Percentiles rank a stretch among this genome's conserved stretches.
Conservation (phyloP, 495 filamentous ascomycete genomes). For the Penicillium simplicissimum region DNA sequence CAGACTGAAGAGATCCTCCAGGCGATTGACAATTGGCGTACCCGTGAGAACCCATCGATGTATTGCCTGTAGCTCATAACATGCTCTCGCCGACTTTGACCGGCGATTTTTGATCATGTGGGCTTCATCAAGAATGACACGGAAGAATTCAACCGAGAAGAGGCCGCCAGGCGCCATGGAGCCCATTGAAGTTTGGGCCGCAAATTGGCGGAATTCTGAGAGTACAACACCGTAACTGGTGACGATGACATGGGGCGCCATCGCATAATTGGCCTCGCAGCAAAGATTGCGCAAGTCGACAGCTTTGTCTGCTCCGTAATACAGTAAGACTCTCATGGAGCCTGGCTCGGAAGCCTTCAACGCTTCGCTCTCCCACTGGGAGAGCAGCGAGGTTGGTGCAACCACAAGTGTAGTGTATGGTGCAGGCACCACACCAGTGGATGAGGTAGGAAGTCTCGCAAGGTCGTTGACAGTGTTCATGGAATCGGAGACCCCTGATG, state of each 20-base stretch:
- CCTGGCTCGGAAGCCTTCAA: constrained; percentile 81
- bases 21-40: constrained; percentile 93
- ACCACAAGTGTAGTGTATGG: constrained; percentile 93
- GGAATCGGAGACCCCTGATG: constrained; percentile 39
- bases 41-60: constrained; percentile 95
- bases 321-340: constrained; percentile 79
- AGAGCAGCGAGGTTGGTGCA: constrained; percentile 88
- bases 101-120: constrained; percentile 91
- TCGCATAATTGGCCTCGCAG: constrained; percentile 64
- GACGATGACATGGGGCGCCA: constrained; percentile 85
- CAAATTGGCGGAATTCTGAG: constrained; percentile 79
- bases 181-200: constrained; percentile 52
- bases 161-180: constrained; percentile 66
- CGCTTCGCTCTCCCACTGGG: constrained; percentile 96
- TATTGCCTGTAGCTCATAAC: constrained; percentile 79
- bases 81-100: constrained; percentile 87
- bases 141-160: constrained; percentile 90
- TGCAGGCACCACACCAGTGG: constrained; percentile 58
- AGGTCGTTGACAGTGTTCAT: constrained; percentile 54
- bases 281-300: constrained; percentile 75
- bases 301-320: constrained; percentile 85
- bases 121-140: constrained; percentile 92
- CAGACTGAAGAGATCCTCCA: constrained; percentile 96
- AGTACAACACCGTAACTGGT: constrained; percentile 95
- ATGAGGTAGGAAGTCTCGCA: constrained; percentile 57